Percentiles rank a stretch among this genome's conserved stretches.
Conservation (phyloP, 2,329 filamentous ascomycete genomes). For the Monosporascus ibericus region DNA sequence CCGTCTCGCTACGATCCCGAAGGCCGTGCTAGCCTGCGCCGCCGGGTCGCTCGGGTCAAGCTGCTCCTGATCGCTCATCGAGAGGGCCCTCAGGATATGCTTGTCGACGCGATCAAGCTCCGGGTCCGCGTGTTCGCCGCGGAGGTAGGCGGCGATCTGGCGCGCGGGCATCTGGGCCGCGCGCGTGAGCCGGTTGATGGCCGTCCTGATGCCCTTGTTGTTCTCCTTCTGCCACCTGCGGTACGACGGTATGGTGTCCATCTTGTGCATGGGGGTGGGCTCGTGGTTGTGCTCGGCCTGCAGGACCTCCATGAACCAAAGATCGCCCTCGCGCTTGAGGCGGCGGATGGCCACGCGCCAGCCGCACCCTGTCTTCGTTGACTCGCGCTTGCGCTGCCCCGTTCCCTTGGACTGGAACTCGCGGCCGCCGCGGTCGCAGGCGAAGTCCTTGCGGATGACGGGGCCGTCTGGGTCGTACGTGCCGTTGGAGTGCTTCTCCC, state of each 20-base stretch:
- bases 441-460: constrained; percentile 23
- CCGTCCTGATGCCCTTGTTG: constrained; percentile 19
- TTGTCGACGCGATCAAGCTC: constrained; percentile 21
- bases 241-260: constrained; percentile 25
- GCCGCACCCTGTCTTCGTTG: constrained; percentile 20
- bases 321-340: constrained; percentile 21
- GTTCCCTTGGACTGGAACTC: constrained; percentile 25
- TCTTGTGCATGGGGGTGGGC: constrained; percentile 18
- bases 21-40: constrained; percentile 8
- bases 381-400: constrained; percentile 22
- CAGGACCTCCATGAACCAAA: constrained; percentile 24
- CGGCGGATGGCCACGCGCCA: constrained; percentile 22
- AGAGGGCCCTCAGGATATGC: constrained; percentile 22
- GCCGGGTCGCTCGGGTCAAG: constrained; percentile 9
- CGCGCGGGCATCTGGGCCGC: constrained; percentile 21
- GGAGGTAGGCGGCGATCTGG: constrained; percentile 20
- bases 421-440: constrained; percentile 22
- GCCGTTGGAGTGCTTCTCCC: constrained; percentile 24
- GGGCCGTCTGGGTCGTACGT: constrained; percentile 23
- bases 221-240: constrained; percentile 25
- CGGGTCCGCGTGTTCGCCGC: constrained; percentile 15
- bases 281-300: constrained; percentile 22
- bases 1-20: constrained; percentile 19
- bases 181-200: constrained; percentile 17
- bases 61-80: constrained; percentile 20